Conservation (phyloP, 163 green algal species). For the Volvox carteri region DNA sequence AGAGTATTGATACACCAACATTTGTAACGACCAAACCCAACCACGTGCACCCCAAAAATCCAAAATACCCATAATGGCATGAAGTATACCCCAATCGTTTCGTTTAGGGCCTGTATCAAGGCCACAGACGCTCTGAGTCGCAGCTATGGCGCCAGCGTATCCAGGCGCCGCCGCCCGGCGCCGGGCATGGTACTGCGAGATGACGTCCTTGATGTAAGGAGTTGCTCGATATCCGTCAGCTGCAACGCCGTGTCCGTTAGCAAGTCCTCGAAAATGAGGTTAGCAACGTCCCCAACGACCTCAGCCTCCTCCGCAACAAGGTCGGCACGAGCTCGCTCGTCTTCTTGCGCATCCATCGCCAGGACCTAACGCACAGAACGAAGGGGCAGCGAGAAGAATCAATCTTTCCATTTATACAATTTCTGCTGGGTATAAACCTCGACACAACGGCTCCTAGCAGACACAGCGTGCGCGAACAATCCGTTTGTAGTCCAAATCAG, state of each 20-base stretch:
- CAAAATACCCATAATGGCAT: too few relatives aligned
- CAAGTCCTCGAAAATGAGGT: conserved; percentile 59
- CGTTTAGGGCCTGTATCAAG: background rate
- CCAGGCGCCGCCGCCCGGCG: background rate
- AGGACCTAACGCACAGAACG: background rate
- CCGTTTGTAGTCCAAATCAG: too few relatives aligned
- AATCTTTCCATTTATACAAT: too few relatives aligned
- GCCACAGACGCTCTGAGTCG: too few relatives aligned
- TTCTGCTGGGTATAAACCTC: too few relatives aligned
- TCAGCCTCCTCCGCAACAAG: conserved; percentile 53
- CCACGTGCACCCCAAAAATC: too few relatives aligned
- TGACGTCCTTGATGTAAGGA: background rate
- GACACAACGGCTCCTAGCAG: too few relatives aligned
- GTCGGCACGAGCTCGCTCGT: conserved; percentile 21
- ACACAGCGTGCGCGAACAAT: too few relatives aligned
- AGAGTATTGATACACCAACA: too few relatives aligned
- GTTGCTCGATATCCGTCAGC: conserved; percentile 44
- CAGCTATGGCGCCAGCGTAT: background rate
- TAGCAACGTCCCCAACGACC: conserved; percentile 59
- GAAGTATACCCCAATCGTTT: background rate
- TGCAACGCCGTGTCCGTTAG: conserved; percentile 48
- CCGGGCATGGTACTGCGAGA: background rate
- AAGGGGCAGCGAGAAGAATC: too few relatives aligned
- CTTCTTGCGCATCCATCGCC: conserved; percentile 9
- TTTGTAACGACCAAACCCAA: too few relatives aligned